Base-by-base conservation (phyloP, 495 filamentous ascomycete species). In the Parathielavia hyrcaniae region DNA sequence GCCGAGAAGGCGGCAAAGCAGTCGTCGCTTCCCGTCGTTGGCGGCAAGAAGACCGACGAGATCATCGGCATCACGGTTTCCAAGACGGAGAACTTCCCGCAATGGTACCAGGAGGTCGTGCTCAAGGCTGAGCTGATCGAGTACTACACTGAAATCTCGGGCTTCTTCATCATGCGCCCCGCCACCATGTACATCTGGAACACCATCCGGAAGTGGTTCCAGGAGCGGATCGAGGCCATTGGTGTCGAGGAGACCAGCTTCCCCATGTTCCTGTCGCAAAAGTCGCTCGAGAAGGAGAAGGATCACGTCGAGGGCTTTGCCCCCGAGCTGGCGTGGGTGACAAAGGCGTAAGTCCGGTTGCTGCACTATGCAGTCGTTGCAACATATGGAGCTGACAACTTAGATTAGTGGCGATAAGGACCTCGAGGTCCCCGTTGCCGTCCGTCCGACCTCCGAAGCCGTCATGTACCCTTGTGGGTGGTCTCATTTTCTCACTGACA, bases 311-410 rank as follows among this genome's bases (percentile, higher is more conserved):
- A 98, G 73, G 95, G 95, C 26, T 97, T 97, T 71, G 92, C 91
- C 55, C 90, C 93, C 50, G 93, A 99, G 73, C 86, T 99, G 60
- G 95, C 95, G 52, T 97, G 93, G 93, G 95, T 99, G 40, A 97
- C 95, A 34, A 89, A 93, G 73, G 91, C 90, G 85, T 91, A 80
- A 75, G 84, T 71, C n/a, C 26, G 22, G 45, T 55, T 22, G 35
- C 26, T 17, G 58, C 48, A 10, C 26, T 30, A 3, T 49, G 34
- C 43, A n/a, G n/a, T 20, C 39, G n/a, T 26, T 38, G 23, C 1
- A 8, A 45, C 22, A 8, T 26, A 13, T 55, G 11, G 32, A 16
- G 30, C 13, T 53, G 60, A 55, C 48, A 19, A 30, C 13, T 19
- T 38, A 19, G 49, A n/a, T n/a, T 58, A 87, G 86, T 48, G 93